Evolutionary conservation across 2,329 filamentous ascomycete species (phyloP), one percentile per base, ranked within the genome.

Genomic region (Xylaria polymorpha): DNA sequence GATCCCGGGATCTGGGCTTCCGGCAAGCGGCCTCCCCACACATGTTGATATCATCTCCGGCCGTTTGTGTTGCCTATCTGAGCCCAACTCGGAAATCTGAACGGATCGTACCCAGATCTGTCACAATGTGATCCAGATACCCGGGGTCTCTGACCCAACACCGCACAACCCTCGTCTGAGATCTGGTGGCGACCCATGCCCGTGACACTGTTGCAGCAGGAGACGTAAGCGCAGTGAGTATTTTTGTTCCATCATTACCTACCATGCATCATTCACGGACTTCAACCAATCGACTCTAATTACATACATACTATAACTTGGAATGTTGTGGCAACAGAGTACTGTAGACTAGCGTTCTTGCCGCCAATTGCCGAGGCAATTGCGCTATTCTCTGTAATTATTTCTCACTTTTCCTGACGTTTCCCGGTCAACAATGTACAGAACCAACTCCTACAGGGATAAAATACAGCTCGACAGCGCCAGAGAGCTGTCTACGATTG

Each of bases 71-170:
- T 29, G 37, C 59, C 59, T 29, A 41, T 50, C 35, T 44, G 32
- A 58, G 15, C n/a, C 56, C 44, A 35, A 41, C 18, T 37, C 43
- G 55, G 35, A 50, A 58, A 55, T 43, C 50, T 53, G 50, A 61
- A 60, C 32, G 43, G 43, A 66, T 69, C 18, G 35, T 67, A 35
- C 48, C 37, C 44, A 60, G 59, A 64, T 64, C 66, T 60, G 63
- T 48, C 69, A 64, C 66, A 57, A 37, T 32, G 18, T 62, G 44
- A 61, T 37, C 50, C 60, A 66, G 63, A 64, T 69, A 58, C 44
- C 62, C 59, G 66, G 68, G 32, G 35, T 44, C 53, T 55, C 35
- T 57, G 62, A 58, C 7, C 53, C 62, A 46, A 41, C 15, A 44
- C 50, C 29, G 18, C 58, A 59, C 44, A 44, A 50, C 37, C 29